Conservation (phyloP, 495 filamentous ascomycete species). For the Penicillium egyptiacum region DNA sequence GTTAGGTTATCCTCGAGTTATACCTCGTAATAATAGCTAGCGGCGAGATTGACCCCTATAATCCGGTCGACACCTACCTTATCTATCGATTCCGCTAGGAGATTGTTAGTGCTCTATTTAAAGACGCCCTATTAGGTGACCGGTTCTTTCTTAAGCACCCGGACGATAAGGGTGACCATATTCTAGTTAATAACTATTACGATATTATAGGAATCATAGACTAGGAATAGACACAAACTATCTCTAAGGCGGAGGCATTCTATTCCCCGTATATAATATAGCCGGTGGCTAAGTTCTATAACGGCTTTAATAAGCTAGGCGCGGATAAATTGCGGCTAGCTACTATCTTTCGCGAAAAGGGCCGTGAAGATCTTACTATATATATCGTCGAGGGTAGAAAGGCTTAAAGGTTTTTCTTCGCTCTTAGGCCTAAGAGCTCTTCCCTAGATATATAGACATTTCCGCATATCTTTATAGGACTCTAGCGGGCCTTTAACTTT, state of each 20-base stretch:
- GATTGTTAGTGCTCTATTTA: conserved; percentile 6
- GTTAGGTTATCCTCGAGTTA: conserved; percentile 7
- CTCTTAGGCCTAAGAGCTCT: conserved; percentile 9
- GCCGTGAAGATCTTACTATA: conserved; percentile 18
- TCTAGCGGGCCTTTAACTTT: conserved; percentile 4
- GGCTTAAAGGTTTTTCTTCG: conserved; percentile 8
- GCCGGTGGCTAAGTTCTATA: conserved; percentile 36
- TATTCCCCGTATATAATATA: conserved; percentile 36
- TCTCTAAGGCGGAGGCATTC: conserved; percentile 31
- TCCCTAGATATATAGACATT: conserved; percentile 10
- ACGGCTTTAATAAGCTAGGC: conserved; percentile 32
- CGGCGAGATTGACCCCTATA: conserved; percentile 11
- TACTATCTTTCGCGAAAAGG: conserved; percentile 25
- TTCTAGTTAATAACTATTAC: conserved; percentile 38
- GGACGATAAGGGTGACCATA: conserved; percentile 45
- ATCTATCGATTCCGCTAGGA: conserved; percentile 31
- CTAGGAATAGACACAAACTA: conserved; percentile 36
- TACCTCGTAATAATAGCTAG: conserved; percentile 10
- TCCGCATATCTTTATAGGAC: not conserved
- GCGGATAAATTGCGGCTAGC: conserved; percentile 33
- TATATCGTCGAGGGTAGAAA: conserved; percentile 6
- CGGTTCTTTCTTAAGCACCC: conserved; percentile 41
- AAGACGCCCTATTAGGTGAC: not conserved
- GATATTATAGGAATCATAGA: conserved; percentile 42
- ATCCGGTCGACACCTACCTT: conserved; percentile 27